Conservation (phyloP, 2,329 filamentous ascomycete species). For the Fusarium sp. region DNA sequence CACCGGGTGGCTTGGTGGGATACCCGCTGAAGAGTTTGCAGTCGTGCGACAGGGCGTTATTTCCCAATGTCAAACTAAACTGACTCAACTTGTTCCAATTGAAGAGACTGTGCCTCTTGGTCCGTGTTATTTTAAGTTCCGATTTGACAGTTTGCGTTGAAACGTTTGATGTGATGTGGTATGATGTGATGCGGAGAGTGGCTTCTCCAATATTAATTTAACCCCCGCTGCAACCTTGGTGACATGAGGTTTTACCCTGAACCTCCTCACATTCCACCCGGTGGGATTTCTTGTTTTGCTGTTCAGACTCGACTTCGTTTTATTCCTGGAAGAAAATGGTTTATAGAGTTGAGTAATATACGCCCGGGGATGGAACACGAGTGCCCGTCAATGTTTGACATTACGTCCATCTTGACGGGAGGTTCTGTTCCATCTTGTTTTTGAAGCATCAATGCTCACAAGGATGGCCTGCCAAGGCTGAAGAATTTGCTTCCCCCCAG, state of each 20-base stretch:
- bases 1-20: background rate
- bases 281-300: background rate
- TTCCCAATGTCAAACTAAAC: background rate
- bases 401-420: background rate
- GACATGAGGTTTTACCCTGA: background rate
- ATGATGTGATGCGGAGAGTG: background rate
- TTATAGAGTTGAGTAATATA: accelerated
- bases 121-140: background rate
- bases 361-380: background rate
- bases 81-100: background rate
- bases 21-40: background rate
- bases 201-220: background rate
- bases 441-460: background rate
- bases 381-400: background rate
- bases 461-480: background rate
- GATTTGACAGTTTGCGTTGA: background rate
- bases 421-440: background rate
- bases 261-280: background rate
- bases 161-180: background rate
- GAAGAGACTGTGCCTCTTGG: background rate
- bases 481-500: background rate
- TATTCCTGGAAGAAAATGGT: accelerated
- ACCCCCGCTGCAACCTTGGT: background rate
- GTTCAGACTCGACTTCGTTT: background rate
- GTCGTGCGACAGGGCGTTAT: background rate